Conservation (phyloP, 257 asterid species). For the Capsicum chinense region DNA sequence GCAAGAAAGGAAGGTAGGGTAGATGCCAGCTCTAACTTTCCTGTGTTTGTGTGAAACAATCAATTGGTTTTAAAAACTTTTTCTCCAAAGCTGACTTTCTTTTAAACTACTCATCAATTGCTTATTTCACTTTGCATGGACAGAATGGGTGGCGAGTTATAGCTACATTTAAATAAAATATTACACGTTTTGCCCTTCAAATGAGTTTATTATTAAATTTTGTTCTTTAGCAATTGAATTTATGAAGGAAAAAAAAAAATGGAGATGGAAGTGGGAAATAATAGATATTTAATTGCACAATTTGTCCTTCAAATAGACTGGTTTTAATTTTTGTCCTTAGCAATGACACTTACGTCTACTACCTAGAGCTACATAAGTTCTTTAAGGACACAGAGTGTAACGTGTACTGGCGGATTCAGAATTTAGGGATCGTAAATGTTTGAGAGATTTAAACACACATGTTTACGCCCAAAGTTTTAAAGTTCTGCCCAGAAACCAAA, state of each 20-base stretch:
- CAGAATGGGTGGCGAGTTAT: neutral
- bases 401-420: too few species aligned
- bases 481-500: too few species aligned
- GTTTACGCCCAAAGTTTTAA: too few species aligned
- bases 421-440: too few species aligned
- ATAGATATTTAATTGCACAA: too few species aligned
- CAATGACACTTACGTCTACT: neutral
- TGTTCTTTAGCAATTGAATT: too few species aligned
- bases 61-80: slow-evolving; percentile 18
- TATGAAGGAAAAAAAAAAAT: too few species aligned
- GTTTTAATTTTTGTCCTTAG: neutral
- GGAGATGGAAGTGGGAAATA: too few species aligned
- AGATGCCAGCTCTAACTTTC: slow-evolving; percentile 22
- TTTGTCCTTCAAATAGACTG: too few species aligned
- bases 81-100: slow-evolving; percentile 23
- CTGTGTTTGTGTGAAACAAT: slow-evolving; percentile 10
- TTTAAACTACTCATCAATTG: neutral
- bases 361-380: neutral
- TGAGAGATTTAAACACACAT: too few species aligned
- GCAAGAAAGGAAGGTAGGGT: slow-evolving; percentile 25
- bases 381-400: too few species aligned
- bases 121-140: neutral
- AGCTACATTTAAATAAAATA: neutral
- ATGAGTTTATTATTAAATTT: neutral
- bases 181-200: neutral